Base-by-base conservation (phyloP, 2,329 filamentous ascomycete species). In the Diaporthe ilicicola region DNA sequence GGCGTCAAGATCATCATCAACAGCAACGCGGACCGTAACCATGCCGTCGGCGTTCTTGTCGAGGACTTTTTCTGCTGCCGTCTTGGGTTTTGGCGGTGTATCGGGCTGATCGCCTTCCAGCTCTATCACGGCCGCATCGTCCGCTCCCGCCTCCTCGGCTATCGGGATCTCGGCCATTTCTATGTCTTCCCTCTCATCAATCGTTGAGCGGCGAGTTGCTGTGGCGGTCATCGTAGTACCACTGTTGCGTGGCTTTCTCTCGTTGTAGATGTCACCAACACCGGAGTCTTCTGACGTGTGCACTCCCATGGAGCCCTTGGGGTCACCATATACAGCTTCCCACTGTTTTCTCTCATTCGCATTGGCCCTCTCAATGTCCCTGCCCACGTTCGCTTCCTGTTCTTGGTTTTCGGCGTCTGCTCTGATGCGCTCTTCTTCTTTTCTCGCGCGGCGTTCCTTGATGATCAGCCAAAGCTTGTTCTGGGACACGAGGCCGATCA, bases 401-500 rank as follows among this genome's bases (percentile, higher is more conserved):
- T 84, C 84, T 66, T 91, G 87, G 70, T 90, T 81, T 69, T 88
- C 86, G 3, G 80, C 84, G 77, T 87, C 83, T 24, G 83, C 85
- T 76, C 87, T 84, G n/a, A 83, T 84, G 66, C 81, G 79, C 69
- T 84, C 84, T 19, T 83, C 83, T 0, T 85, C 87, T 76, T 82
- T 88, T 81, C 85, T 84, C 75, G 86, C 84, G 62, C 88, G 86
- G 55, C 86, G 86, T 72, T 91, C 87, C 76, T 90, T 89, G 72
- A 97, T 89, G 9, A 97, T 85, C 73, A 90, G 94, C 94, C 94
- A 98, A 17, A 98, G 84, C 76, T 92, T 93, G 75, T 96, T 84
- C 79, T 98, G 95, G 0, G 94, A 97, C 53, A 97, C 86, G 29
- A 97, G 84, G 2, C 95, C 94, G 22, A 93, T 84, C 12, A 94